phyloP scores from a whole-genome alignment of 106 monocot species.

The Amphibolis antarctica region DNA sequence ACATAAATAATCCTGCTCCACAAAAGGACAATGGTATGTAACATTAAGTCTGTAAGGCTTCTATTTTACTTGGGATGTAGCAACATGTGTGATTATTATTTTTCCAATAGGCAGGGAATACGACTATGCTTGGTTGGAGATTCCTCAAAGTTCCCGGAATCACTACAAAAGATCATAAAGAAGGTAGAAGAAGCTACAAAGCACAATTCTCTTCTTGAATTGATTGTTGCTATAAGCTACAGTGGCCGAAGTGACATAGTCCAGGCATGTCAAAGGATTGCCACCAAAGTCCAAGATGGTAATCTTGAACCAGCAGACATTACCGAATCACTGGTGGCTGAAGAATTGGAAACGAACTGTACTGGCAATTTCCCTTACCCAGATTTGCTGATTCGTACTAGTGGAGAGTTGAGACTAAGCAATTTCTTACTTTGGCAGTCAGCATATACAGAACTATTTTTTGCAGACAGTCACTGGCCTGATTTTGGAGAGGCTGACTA shows the following conservation, averaged over 20 bases:
- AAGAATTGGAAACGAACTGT: conserved; percentile 47
- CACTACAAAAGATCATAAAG: conserved; percentile 32
- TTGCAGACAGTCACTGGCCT: conserved; percentile 45
- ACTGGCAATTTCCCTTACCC: conserved; percentile 30
- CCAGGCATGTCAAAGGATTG: conserved; percentile 55
- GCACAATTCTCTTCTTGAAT: conserved; percentile 32
- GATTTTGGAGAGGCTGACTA: conserved; percentile 68
- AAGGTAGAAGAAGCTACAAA: conserved; percentile 33
- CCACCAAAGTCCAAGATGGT: conserved; percentile 33
- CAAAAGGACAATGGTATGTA: no score
- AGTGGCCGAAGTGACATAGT: conserved; percentile 58
- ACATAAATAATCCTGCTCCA: no score
- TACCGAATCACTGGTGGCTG: conserved; percentile 36
- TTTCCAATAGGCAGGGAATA: conserved; percentile 38
- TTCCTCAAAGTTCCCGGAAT: conserved; percentile 35
- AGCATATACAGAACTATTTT: conserved; percentile 70
- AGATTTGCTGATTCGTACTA: conserved; percentile 65
- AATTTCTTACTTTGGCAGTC: conserved; percentile 78
- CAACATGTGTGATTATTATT: neutral
- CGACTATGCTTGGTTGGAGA: conserved; percentile 57
- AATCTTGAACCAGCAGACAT: conserved; percentile 42
- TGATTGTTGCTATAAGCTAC: conserved; percentile 62
- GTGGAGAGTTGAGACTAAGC: conserved; percentile 65
- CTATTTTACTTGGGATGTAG: neutral
- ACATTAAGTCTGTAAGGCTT: neutral